Evolutionary conservation across 805 yeast species (phyloP).

Genomic region (Yarrowia sp.): DNA sequence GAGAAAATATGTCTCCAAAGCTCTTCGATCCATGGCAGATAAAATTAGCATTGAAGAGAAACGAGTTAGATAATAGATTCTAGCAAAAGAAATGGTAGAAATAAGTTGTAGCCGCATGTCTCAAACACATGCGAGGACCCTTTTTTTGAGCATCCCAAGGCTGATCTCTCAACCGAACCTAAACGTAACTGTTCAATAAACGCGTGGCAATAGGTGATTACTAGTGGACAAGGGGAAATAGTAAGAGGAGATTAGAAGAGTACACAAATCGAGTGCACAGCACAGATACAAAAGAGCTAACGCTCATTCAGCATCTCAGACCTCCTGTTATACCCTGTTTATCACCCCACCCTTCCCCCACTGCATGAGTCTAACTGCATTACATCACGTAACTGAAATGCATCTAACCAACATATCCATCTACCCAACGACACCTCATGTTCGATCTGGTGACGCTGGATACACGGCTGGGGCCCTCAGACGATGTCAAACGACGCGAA

Average conservation of each 20-base stretch:
- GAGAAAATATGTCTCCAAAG: neutral
- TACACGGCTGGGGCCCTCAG: conserved; percentile 52
- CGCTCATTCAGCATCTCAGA: neutral
- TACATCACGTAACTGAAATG: neutral
- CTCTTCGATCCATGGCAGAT: conserved; percentile 15
- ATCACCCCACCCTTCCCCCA: conserved; percentile 1
- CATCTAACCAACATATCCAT: conserved; percentile 3
- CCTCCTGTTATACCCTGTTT: no score
- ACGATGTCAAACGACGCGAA: conserved; percentile 48
- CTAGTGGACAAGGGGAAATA: neutral
- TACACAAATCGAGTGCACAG: neutral
- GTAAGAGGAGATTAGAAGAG: neutral
- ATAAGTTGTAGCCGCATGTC: neutral
- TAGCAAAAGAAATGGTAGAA: neutral
- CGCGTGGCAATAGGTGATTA: conserved; percentile 16
- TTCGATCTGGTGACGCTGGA: conserved; percentile 55
- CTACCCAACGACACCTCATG: conserved; percentile 23
- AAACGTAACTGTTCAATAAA: conserved; percentile 17
- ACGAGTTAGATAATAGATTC: neutral
- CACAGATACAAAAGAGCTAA: neutral
- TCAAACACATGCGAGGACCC: no score
- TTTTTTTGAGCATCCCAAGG: neutral
- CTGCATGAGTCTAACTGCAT: conserved; percentile 20
- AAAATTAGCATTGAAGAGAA: conserved; percentile 20
- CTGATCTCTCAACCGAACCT: conserved; percentile 3